These are phyloP conservation scores for Chimonanthus praecox DNA, from an alignment of 164 flowering plant genomes.

Conservation along the genomic window DNA sequence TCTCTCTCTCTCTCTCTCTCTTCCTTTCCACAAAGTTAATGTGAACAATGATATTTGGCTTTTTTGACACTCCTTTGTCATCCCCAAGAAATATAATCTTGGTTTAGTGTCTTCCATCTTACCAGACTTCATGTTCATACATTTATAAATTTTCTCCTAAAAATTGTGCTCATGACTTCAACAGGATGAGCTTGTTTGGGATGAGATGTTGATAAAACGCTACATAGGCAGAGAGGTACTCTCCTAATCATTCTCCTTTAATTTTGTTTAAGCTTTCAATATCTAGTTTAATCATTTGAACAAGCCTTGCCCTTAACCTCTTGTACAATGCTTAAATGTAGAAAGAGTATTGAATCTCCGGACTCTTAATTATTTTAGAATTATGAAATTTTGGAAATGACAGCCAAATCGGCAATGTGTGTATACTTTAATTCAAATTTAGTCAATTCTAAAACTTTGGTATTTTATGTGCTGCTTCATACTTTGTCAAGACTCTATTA, in stretches of 20 bases:
- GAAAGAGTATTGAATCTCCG: not conserved
- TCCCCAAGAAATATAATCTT: not conserved
- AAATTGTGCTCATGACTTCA: conserved; percentile 8
- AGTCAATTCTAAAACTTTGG: not conserved
- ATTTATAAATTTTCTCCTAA: not conserved
- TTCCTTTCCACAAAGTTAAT: too few relatives aligned
- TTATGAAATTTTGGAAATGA: too few relatives aligned
- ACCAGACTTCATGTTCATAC: too few relatives aligned
- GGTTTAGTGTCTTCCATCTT: not conserved
- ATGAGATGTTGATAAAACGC: conserved; percentile 54
- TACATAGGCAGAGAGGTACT: conserved; percentile 87
- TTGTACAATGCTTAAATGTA: not conserved
- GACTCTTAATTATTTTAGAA: not conserved
- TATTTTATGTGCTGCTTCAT: too few relatives aligned
- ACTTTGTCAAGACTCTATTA: too few relatives aligned
- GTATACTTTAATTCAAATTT: not conserved
- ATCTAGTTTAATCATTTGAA: not conserved
- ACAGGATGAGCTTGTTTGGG: conserved; percentile 87
- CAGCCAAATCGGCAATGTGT: not conserved
- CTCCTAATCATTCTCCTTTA: not conserved
- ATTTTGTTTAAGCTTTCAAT: not conserved
- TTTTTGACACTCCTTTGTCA: not conserved
- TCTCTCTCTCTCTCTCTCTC: too few relatives aligned
- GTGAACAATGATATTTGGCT: not conserved
- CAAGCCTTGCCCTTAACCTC: not conserved